A percentile compares a stretch with the other conserved stretches of the same genome.
Evolutionary conservation across 192 early-diverging fungal genomes (phyloP).

Genomic region (Linnemannia hyalina): DNA sequence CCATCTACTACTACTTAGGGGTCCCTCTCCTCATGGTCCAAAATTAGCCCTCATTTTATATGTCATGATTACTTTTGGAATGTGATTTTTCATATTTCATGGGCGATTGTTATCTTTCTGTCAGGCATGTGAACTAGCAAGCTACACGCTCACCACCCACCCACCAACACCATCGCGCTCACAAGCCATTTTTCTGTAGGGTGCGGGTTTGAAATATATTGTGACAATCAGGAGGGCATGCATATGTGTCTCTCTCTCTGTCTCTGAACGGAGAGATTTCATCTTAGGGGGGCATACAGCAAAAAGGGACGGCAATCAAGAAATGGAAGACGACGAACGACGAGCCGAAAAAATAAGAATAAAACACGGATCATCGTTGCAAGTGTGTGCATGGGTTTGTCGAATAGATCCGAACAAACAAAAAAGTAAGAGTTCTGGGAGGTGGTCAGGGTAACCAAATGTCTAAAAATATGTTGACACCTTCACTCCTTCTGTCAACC

Average conservation of each 20-base stretch:
- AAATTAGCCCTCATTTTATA: not conserved
- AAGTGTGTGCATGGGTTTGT: not conserved
- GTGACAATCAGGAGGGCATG: conserved; percentile 8
- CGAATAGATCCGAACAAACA: not conserved
- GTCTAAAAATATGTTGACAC: not conserved
- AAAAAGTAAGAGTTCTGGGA: not conserved
- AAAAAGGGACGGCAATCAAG: not conserved
- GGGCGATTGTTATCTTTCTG: not conserved
- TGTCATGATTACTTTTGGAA: not conserved
- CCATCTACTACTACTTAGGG: too few relatives aligned
- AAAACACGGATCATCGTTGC: not conserved
- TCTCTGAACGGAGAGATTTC: not conserved
- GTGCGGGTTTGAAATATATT: not conserved
- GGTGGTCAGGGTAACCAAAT: not conserved
- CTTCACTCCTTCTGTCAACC: not conserved
- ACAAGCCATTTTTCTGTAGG: not conserved
- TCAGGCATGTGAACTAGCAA: not conserved
- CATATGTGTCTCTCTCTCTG: not conserved
- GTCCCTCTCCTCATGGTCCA: not conserved
- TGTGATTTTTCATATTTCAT: not conserved
- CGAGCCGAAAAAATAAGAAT: not conserved
- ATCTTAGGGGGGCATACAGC: not conserved
- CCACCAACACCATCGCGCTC: not conserved
- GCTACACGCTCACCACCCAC: not conserved
- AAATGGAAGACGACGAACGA: not conserved